phyloP scores from a whole-genome alignment of 2,329 filamentous ascomycete genomes.

The Aspergillus aculeatus region DNA sequence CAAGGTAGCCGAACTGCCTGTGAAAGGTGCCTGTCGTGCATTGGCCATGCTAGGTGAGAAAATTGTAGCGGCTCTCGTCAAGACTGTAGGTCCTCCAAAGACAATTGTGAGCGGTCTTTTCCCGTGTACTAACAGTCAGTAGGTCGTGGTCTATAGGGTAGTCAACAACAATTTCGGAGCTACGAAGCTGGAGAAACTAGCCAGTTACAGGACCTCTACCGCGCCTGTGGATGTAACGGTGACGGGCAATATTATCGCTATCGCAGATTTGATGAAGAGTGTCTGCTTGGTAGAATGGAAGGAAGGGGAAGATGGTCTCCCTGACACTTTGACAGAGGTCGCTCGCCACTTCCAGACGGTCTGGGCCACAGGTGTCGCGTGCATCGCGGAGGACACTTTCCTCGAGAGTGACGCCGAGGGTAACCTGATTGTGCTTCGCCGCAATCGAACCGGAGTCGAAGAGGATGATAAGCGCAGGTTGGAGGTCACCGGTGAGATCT shows the following conservation, averaged over 20 bases:
- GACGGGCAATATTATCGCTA: constrained; percentile 70
- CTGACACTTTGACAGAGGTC: constrained; percentile 67
- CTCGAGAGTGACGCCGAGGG: constrained; percentile 83
- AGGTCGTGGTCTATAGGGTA: constrained; percentile 61
- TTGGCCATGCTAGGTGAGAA: constrained; percentile 71
- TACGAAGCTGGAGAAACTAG: constrained; percentile 64
- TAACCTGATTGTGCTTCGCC: constrained; percentile 77
- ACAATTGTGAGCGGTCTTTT: neutral
- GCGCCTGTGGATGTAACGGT: constrained; percentile 80
- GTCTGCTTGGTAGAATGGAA: constrained; percentile 74
- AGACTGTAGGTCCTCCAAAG: constrained; percentile 61
- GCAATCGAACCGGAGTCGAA: constrained; percentile 70
- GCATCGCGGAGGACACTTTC: constrained; percentile 71
- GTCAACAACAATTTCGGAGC: constrained; percentile 34
- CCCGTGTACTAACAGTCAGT: constrained; percentile 1
- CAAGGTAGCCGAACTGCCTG: constrained; percentile 64
- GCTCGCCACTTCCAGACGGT: constrained; percentile 77
- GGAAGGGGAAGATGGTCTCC: constrained; percentile 55
- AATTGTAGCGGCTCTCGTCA: constrained; percentile 84
- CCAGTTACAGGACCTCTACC: constrained; percentile 76
- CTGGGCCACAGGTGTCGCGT: constrained; percentile 77
- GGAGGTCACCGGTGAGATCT: constrained; percentile 75
- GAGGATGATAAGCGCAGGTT: constrained; percentile 70
- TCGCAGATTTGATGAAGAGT: constrained; percentile 93
- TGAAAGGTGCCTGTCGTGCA: constrained; percentile 79